Percentiles rank a stretch among this genome's conserved stretches.
Evolutionary conservation across 2,329 filamentous ascomycete species (phyloP).

Genomic region (Dactylellina haptotyla): DNA sequence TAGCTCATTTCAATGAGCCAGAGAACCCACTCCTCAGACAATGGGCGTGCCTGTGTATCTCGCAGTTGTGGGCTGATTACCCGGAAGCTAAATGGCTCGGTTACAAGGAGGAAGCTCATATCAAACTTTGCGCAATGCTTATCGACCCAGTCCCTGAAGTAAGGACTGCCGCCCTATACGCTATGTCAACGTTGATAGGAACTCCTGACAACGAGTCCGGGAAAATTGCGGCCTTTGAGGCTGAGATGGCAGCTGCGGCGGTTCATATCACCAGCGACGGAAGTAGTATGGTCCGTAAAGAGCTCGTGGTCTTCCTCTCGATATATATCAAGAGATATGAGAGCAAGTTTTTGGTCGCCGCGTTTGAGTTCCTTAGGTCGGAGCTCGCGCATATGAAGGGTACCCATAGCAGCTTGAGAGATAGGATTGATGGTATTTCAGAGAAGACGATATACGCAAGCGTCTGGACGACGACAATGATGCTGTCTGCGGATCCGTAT

Average conservation of each 20-base stretch:
- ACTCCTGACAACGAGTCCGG: slow-evolving; percentile 93
- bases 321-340: slow-evolving; percentile 90
- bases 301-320: slow-evolving; percentile 92
- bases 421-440: slow-evolving; percentile 70
- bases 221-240: slow-evolving; percentile 74
- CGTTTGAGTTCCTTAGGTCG: slow-evolving; percentile 71
- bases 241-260: slow-evolving; percentile 86
- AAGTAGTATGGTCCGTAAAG: slow-evolving; percentile 91
- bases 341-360: slow-evolving; percentile 88
- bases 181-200: slow-evolving; percentile 90
- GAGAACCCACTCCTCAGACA: slow-evolving; percentile 90
- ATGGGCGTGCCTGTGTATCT: slow-evolving; percentile 95
- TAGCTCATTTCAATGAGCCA: slow-evolving; percentile 82
- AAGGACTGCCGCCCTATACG: slow-evolving; percentile 89
- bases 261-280: slow-evolving; percentile 93
- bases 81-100: slow-evolving; percentile 95
- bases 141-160: slow-evolving; percentile 92
- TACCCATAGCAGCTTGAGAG: slow-evolving; percentile 58
- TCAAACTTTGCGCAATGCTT: slow-evolving; percentile 80
- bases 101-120: slow-evolving; percentile 86
- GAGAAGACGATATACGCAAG: slow-evolving; percentile 91
- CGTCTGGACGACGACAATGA: slow-evolving; percentile 91
- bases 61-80: slow-evolving; percentile 90
- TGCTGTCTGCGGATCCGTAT: slow-evolving; percentile 92
- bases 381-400: slow-evolving; percentile 56